Evolutionary conservation across 768 basidiomycete genomes (phyloP).

Genomic region (Lanmaoa rubissima): DNA sequence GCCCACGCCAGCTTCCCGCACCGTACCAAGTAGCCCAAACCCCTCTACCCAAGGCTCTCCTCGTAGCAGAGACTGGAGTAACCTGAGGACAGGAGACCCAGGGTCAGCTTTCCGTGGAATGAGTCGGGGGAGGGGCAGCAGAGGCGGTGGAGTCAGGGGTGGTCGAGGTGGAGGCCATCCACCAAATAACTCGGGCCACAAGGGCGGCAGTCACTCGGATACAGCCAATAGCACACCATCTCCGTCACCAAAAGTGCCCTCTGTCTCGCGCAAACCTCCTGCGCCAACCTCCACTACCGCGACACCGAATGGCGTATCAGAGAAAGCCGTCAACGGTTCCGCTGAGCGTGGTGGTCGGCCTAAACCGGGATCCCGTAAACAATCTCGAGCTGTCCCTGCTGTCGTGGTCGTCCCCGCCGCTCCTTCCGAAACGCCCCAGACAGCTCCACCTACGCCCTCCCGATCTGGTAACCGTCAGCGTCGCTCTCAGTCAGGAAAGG

Average conservation of each 20-base stretch:
- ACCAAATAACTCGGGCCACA: conserved; percentile 19
- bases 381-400: conserved; percentile 20
- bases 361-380: conserved; percentile 24
- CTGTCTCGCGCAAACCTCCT: conserved; percentile 18
- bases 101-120: conserved; percentile 48
- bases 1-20: conserved; percentile 41
- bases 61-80: conserved; percentile 43
- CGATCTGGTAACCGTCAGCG: conserved; percentile 48
- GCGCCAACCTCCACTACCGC: conserved; percentile 10
- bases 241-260: conserved; percentile 15
- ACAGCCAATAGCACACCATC: conserved; percentile 17
- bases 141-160: conserved; percentile 28
- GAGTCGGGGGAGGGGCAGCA: conserved; percentile 37
- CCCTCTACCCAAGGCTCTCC: conserved; percentile 30
- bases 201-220: conserved; percentile 24
- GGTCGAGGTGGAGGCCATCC: conserved; percentile 31
- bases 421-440: conserved; percentile 21
- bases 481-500: conserved; percentile 43
- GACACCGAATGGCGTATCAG: conserved; percentile 22
- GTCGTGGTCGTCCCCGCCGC: conserved; percentile 22
- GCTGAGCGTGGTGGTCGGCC: conserved; percentile 22
- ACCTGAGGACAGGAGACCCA: conserved; percentile 39
- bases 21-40: conserved; percentile 27
- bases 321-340: conserved; percentile 21
- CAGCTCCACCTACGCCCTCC: conserved; percentile 35